These are phyloP conservation scores for Parietaria judaica DNA, from an alignment of 306 rosid genomes.

Conservation along the genomic window DNA sequence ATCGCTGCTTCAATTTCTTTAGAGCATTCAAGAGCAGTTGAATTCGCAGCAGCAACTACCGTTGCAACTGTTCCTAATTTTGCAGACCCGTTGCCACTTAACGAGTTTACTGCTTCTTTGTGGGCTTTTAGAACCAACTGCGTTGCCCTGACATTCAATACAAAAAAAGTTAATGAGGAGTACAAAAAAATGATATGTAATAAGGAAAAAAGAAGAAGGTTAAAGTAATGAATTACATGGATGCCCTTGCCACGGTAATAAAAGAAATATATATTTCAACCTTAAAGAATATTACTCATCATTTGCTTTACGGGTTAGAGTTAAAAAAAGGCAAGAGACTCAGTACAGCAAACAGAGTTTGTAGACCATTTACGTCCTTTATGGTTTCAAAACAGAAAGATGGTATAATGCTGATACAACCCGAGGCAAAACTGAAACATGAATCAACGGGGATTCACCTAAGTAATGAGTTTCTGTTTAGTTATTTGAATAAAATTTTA, in stretches of 20 bases:
- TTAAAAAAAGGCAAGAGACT: background rate
- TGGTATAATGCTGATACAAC: background rate
- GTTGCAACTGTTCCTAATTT: slow-evolving; percentile 94
- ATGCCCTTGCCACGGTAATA: background rate
- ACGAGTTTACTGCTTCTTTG: slow-evolving; percentile 92
- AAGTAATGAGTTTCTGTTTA: too few species aligned
- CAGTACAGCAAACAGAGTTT: too few species aligned
- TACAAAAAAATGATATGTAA: slow-evolving; percentile 15
- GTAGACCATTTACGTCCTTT: background rate
- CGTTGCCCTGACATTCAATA: slow-evolving; percentile 54
- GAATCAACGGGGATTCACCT: too few species aligned
- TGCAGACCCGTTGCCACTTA: slow-evolving; percentile 88
- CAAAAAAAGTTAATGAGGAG: background rate
- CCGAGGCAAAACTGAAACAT: too few species aligned
- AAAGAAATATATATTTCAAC: background rate
- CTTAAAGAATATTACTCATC: background rate
- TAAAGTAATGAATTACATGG: background rate
- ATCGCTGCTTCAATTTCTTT: slow-evolving; percentile 95
- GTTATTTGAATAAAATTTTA: too few species aligned
- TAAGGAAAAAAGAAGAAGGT: background rate
- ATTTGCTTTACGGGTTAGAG: background rate
- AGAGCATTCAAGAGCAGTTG: slow-evolving; percentile 84
- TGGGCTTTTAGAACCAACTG: slow-evolving; percentile 97
- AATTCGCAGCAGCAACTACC: slow-evolving; percentile 95
- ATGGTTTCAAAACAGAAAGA: background rate